Percentiles rank a stretch among this genome's conserved stretches.
phyloP scores from a whole-genome alignment of 75 land plant genomes.

The Picea glauca region DNA sequence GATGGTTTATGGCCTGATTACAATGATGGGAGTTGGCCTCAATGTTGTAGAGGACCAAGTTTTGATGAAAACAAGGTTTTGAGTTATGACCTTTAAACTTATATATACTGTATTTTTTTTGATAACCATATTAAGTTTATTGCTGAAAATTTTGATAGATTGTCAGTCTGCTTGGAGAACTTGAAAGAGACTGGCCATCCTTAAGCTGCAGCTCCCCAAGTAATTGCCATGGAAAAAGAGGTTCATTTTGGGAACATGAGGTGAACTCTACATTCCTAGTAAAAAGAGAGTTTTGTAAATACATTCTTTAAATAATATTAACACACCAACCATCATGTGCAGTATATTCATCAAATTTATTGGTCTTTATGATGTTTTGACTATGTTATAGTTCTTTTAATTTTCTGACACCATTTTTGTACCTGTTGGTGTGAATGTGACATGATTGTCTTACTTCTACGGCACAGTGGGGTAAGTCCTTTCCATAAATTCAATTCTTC shows the following conservation, averaged over 20 bases:
- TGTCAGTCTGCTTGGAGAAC: conserved; percentile 30
- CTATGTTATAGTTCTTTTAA: neutral
- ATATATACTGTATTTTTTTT: neutral
- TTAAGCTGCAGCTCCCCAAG: conserved; percentile 44
- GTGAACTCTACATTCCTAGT: conserved; percentile 12
- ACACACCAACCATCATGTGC: neutral
- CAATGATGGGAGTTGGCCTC: conserved; percentile 76
- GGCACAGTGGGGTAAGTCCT: conserved; percentile 10
- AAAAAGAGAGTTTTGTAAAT: neutral
- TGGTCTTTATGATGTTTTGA: neutral
- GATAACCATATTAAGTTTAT: neutral
- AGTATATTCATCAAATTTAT: neutral
- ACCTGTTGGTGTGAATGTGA: neutral
- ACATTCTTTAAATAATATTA: neutral
- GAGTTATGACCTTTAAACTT: neutral
- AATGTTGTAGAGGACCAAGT: conserved; percentile 42
- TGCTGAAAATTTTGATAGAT: conserved; percentile 29
- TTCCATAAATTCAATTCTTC: neutral
- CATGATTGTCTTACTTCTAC: neutral
- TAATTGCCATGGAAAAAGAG: conserved; percentile 52
- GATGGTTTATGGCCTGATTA: conserved; percentile 83
- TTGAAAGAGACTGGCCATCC: conserved; percentile 68
- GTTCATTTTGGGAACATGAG: conserved; percentile 73
- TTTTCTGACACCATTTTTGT: neutral
- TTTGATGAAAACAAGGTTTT: conserved; percentile 58